Conservation (phyloP, 345 rosid species). For the Eucalyptus coolabah region DNA sequence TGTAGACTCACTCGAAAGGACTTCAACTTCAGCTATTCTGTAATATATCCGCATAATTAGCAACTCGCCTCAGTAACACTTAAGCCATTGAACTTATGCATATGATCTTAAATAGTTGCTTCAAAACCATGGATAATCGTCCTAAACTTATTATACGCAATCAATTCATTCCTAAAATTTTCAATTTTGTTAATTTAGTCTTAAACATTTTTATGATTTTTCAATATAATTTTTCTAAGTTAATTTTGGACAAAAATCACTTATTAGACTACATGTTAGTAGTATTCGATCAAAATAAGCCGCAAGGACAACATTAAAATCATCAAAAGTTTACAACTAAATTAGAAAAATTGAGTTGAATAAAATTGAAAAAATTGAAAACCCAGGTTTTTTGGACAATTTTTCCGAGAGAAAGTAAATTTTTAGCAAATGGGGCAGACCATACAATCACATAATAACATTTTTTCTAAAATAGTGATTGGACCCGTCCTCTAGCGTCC, state of each 20-base stretch:
- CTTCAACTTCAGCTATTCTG: background rate
- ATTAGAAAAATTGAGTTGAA: background rate
- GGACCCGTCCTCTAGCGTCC: background rate
- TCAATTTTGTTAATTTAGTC: background rate
- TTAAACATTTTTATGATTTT: background rate
- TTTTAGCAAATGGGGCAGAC: background rate
- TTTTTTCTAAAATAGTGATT: background rate
- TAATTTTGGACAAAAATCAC: background rate
- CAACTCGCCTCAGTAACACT: background rate
- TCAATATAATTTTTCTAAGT: background rate
- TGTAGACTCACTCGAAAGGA: background rate
- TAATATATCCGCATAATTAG: background rate
- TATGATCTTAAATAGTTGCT: background rate
- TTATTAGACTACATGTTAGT: background rate
- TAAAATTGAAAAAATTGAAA: background rate
- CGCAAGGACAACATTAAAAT: background rate
- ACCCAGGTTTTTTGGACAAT: background rate
- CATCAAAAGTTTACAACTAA: background rate
- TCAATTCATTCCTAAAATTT: background rate
- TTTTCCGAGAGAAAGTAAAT: rapidly evolving
- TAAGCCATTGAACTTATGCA: background rate
- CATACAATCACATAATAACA: background rate
- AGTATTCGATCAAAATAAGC: background rate
- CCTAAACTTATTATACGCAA: background rate
- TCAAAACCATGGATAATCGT: background rate